Conservation (phyloP, 163 green algal species). For the Chlorella variabilis region DNA sequence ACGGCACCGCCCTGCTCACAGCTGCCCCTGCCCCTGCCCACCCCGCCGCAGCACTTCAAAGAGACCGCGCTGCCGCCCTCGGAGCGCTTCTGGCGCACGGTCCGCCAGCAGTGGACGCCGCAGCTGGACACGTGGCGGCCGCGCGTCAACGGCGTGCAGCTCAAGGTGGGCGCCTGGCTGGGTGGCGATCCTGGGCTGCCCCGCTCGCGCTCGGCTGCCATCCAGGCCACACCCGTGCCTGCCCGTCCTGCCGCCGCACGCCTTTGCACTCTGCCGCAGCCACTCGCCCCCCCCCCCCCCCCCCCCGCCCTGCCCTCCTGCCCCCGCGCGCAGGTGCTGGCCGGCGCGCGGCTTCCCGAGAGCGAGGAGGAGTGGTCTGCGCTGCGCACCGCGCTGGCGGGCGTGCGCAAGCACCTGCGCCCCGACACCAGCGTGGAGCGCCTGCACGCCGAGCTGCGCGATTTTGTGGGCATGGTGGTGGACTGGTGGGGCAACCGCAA, state of each 20-base stretch:
- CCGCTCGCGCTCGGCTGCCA: neutral
- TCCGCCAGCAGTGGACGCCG: conserved; percentile 32
- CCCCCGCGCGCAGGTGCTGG: conserved; percentile 15
- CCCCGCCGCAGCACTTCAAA: neutral
- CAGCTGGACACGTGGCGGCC: conserved; percentile 59
- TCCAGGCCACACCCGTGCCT: neutral
- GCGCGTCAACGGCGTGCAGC: conserved; percentile 55
- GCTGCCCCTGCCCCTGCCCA: too few species aligned
- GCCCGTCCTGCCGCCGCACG: too few species aligned
- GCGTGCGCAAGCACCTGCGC: conserved; percentile 37
- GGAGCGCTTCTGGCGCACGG: conserved; percentile 39
- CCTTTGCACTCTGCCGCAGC: neutral
- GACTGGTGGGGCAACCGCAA: conserved; percentile 57
- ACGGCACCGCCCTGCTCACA: too few species aligned
- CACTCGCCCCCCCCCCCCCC: neutral
- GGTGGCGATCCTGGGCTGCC: too few species aligned
- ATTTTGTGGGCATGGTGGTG: conserved; percentile 49
- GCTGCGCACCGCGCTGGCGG: conserved; percentile 32
- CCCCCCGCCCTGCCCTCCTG: neutral
- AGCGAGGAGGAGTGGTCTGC: conserved; percentile 46
- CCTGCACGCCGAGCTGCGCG: conserved; percentile 45
- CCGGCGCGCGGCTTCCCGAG: conserved; percentile 52
- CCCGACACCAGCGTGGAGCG: conserved; percentile 38
- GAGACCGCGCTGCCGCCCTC: conserved; percentile 31
- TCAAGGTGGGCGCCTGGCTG: conserved; percentile 39